Conservation (phyloP, 257 asterid genomes). For the Nyctanthes arbortristis region DNA sequence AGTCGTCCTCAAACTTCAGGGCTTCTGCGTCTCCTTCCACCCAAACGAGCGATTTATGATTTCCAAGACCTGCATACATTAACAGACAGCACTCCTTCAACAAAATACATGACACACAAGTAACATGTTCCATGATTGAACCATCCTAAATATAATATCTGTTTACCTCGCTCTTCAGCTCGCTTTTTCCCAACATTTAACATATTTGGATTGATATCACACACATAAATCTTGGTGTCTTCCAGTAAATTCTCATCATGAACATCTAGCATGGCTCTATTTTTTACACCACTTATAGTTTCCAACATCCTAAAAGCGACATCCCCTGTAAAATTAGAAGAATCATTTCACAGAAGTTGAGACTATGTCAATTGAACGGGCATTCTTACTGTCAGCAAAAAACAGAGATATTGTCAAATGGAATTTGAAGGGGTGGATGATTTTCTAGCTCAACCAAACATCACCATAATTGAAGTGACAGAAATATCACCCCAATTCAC, state of each 20-base stretch:
- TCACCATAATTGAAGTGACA: not conserved
- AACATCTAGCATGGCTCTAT: slow-evolving; percentile 60
- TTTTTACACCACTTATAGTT: slow-evolving; percentile 46
- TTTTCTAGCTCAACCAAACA: slow-evolving; percentile 1
- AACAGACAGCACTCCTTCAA: slow-evolving; percentile 4
- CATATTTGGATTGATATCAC: slow-evolving; percentile 94
- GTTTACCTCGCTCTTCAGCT: slow-evolving; percentile 74
- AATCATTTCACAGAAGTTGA: slow-evolving; percentile 25
- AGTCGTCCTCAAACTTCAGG: slow-evolving; percentile 63
- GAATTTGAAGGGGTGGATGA: not conserved
- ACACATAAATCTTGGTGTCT: slow-evolving; percentile 74
- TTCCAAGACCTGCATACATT: slow-evolving; percentile 51
- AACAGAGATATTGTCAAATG: not conserved
- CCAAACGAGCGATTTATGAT: slow-evolving; percentile 74
- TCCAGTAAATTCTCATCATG: slow-evolving; percentile 57
- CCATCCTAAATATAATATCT: slow-evolving; percentile 2
- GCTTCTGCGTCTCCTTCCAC: slow-evolving; percentile 95
- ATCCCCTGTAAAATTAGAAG: slow-evolving; percentile 72
- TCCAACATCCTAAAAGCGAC: slow-evolving; percentile 91
- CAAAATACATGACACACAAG: not conserved
- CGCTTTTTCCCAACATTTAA: slow-evolving; percentile 78
- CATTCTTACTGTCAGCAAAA: not conserved
- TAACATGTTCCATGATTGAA: not conserved
- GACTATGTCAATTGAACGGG: slow-evolving; percentile 16
- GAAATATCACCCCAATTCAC: not conserved